Percentiles rank a stretch among this genome's conserved stretches.
phyloP scores from a whole-genome alignment of 169 alveolate species.

The Cryptosporidium ubiquitum region DNA sequence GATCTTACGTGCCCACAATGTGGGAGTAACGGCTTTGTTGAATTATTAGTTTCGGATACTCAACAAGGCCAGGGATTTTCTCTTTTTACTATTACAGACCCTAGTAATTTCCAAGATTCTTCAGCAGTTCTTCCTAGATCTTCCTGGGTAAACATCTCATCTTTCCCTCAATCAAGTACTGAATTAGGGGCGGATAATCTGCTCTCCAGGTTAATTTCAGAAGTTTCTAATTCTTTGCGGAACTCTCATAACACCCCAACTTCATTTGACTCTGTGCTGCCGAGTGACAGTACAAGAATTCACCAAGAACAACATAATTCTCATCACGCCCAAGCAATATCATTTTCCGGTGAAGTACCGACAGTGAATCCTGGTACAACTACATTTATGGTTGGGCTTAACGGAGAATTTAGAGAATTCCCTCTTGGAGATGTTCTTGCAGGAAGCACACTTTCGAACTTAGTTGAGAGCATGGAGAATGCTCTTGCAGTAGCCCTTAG shows the following conservation, averaged over 20 bases:
- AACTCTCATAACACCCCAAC: not conserved
- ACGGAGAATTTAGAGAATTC: constrained; percentile 68
- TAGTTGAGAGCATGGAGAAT: constrained; percentile 82
- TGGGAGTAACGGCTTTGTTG: constrained; percentile 60
- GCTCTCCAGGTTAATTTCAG: constrained; percentile 48
- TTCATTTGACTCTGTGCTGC: not conserved
- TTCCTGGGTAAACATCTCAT: constrained; percentile 36
- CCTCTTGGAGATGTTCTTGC: constrained; percentile 31
- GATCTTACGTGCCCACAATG: constrained; percentile 56
- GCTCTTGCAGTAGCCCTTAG: constrained; percentile 79
- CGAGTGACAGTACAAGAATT: not conserved
- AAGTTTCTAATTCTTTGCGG: constrained; percentile 28
- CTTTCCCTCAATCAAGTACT: constrained; percentile 18
- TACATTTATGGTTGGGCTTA: constrained; percentile 50
- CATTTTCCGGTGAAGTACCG: not conserved
- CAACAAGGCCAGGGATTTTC: not conserved
- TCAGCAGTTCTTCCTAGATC: constrained; percentile 20
- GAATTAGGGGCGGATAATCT: constrained; percentile 3
- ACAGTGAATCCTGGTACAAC: not conserved
- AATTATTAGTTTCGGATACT: not conserved
- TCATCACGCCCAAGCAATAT: not conserved
- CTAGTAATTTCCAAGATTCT: not conserved
- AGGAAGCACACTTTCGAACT: constrained; percentile 35
- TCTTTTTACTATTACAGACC: constrained; percentile 4
- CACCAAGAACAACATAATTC: constrained; percentile 12